phyloP scores from a whole-genome alignment of 2,329 filamentous ascomycete species.

The Coniochaeta hoffmannii region DNA sequence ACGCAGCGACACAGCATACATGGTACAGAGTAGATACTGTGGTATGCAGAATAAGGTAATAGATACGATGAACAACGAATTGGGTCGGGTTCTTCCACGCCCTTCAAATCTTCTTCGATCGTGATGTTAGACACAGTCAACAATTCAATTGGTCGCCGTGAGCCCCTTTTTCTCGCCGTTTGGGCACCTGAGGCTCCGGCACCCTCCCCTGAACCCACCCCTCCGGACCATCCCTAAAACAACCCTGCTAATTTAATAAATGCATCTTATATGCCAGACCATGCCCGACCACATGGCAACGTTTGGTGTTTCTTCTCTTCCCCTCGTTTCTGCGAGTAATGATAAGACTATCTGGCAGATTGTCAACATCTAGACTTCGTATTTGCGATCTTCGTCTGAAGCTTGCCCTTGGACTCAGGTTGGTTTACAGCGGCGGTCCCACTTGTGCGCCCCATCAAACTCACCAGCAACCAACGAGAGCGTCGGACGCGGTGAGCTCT shows the following conservation, averaged over 20 bases:
- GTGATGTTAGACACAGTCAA: not conserved
- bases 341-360: not conserved
- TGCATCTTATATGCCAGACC: slow-evolving; percentile 1
- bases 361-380: not conserved
- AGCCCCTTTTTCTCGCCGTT: not conserved
- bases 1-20: too few relatives aligned
- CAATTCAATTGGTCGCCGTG: not conserved
- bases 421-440: not conserved
- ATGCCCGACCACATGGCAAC: not conserved
- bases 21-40: too few relatives aligned
- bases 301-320: not conserved
- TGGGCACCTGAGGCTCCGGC: not conserved
- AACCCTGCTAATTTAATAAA: slow-evolving; percentile 2
- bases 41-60: too few relatives aligned
- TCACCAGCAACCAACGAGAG: not conserved
- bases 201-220: slow-evolving; percentile 1
- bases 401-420: not conserved
- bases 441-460: not conserved
- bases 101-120: not conserved
- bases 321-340: not conserved
- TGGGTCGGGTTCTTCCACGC: not conserved
- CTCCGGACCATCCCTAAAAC: slow-evolving; percentile 2
- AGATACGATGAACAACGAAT: too few relatives aligned
- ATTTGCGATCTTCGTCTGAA: too few relatives aligned
- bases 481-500: not conserved